Evolutionary conservation across 495 filamentous ascomycete genomes (phyloP), one percentile per base, ranked within the genome.

Genomic region (Endocarpon pusillum): DNA sequence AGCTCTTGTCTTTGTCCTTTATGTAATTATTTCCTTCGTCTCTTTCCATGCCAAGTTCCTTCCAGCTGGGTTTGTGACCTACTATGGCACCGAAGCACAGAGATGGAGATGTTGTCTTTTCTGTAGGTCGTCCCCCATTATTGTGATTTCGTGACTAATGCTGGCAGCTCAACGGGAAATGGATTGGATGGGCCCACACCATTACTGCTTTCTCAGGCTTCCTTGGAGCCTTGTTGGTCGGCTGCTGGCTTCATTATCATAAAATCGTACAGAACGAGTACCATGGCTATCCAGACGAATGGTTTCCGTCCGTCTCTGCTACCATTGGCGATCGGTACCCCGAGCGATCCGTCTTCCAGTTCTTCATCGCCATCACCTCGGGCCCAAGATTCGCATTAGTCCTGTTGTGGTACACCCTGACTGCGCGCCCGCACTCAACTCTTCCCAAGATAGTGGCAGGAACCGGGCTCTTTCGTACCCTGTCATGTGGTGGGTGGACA

Each of bases 281-380:
- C 60, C 94, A 81, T 58, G 77, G 91, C 46, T 99, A 94, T 55
- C 91, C 91, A 1, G 62, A 93, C 25, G 91, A 99, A 67, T 99
- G 91, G 91, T 96, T 99, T 43, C 91, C 91, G 24, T 99, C 91
- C 16, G 91, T 99, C 18, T 94, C 87, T 19, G 74, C 91, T 10
- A 94, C 91, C n/a, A 99, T 99, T 53, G 91, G 91, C 40, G 91
- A 99, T 46, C 76, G 89, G 21, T 96, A 96, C 51, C 91, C 91
- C 19, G 91, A 99, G 53, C 75, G 91, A 30, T 93, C 89, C 11
- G 74, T 96, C 38, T 99, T 96, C 54, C 84, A 91, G 67, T 47
- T 96, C 33, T 93, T 96, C 47, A 99, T 99, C 47, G 87, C 87
- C 33, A 76, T 96, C 37, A 94, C 86, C 27, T 96, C 91, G 22